Evolutionary conservation across 2,329 filamentous ascomycete species (phyloP), one percentile per base, ranked within the genome.

Genomic region (Pseudohalonectria lignicola): DNA sequence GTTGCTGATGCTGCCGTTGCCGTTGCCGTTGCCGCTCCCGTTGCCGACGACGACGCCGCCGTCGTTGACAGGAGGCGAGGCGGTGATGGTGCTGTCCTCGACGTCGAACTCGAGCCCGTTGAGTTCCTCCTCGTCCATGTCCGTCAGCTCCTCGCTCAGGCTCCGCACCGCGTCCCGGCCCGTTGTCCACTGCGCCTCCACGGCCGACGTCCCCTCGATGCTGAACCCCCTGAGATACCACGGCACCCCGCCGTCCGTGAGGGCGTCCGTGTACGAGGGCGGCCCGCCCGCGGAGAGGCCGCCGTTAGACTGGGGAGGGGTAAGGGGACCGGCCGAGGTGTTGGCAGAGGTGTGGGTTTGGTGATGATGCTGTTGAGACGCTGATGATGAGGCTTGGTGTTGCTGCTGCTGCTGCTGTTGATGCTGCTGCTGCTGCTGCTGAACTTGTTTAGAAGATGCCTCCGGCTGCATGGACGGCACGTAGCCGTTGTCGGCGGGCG

Each of bases 61-160:
- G n/a, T 28, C 20, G 16, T 20, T n/a, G 12, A 18, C 17, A 19
- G 15, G 29, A 4, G 50, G 49, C n/a, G 61, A 62, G 4, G 61
- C 61, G 9, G 58, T 63, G 38, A 65, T 64, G 18, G 59, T 66
- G 42, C 58, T 56, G 39, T 70, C 64, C 45, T 70, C 68, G 21
- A 75, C 63, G 45, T 74, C 71, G 35, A 67, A 64, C 25, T 63
- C 69, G 25, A 86, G 63, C 25, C 82, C 85, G 50, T 84, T 79
- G 41, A 94, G 67, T 60, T 90, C 86, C 37, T 93, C 87, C 46
- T 95, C 88, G 49, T 94, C 88, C 54, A 95, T 78, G 53, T 95
- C 90, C 40, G 84, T 93, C 17, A 95, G 69, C 48, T 90, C 85
- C 57, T 94, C 88, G 50, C 85, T 93, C 58, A 90, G 78, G 48